These are phyloP conservation scores for Paraconiothyrium sp. DNA, from an alignment of 2,329 filamentous ascomycete genomes.

Conservation along the genomic window DNA sequence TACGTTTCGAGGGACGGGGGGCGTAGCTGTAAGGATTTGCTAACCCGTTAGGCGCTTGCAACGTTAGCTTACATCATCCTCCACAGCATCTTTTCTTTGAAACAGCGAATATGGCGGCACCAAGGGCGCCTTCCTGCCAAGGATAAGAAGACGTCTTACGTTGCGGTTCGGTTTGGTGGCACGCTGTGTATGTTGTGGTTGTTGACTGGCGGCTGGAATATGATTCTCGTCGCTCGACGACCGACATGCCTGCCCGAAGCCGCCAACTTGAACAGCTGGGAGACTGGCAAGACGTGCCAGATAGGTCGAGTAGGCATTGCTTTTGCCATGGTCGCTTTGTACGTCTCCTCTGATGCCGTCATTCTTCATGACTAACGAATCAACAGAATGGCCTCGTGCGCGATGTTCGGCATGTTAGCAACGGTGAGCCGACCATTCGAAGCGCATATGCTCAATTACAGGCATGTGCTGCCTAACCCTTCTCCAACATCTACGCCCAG, in stretches of 20 bases:
- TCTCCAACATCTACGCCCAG: conserved; percentile 25
- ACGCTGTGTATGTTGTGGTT: conserved; percentile 49
- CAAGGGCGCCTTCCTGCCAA: conserved; percentile 33
- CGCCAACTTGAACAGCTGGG: conserved; percentile 40
- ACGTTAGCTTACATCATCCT: conserved; percentile 47
- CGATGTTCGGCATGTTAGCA: conserved; percentile 46
- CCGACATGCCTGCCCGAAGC: conserved; percentile 41
- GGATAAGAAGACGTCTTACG: conserved; percentile 43
- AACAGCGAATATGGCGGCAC: conserved; percentile 42
- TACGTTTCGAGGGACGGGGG: conserved; percentile 26
- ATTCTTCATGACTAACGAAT: conserved; percentile 7
- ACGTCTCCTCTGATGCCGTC: conserved; percentile 16
- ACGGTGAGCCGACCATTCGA: conserved; percentile 49
- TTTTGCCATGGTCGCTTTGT: conserved; percentile 48
- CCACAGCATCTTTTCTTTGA: conserved; percentile 47
- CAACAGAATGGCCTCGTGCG: conserved; percentile 41
- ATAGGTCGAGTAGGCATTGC: conserved; percentile 41
- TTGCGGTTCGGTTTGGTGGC: conserved; percentile 44
- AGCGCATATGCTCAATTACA: conserved; percentile 43
- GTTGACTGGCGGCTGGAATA: conserved; percentile 50
- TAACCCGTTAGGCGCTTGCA: conserved; percentile 39
- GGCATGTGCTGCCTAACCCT: conserved; percentile 24
- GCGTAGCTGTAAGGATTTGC: conserved; percentile 8
- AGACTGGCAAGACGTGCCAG: conserved; percentile 43
- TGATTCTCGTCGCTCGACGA: conserved; percentile 50